Evolutionary conservation across 768 basidiomycete species (phyloP).

Genomic region (Rhizopogon vinicolor): DNA sequence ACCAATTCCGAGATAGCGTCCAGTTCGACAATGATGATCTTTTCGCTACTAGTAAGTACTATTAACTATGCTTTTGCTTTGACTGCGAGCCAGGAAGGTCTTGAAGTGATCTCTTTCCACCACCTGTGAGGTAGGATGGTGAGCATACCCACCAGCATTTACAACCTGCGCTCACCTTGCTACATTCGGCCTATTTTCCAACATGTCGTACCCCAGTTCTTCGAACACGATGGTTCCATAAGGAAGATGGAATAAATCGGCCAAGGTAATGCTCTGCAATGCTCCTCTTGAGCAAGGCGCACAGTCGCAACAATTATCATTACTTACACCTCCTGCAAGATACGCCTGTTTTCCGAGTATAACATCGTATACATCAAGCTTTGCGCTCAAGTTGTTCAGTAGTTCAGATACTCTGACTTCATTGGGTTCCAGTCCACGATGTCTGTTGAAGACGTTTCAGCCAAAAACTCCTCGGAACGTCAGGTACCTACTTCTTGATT

Average conservation of each 20-base stretch:
- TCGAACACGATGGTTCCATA: conserved; percentile 27
- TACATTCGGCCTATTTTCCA: conserved; percentile 20
- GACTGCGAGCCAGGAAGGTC: conserved; percentile 45
- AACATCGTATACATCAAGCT: conserved; percentile 47
- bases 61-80: conserved; percentile 27
- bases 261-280: conserved; percentile 36
- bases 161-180: conserved; percentile 14
- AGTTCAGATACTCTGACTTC: conserved; percentile 18
- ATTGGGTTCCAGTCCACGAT: conserved; percentile 16
- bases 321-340: conserved; percentile 50
- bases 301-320: not conserved
- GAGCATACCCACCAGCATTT: not conserved
- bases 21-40: no score
- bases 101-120: conserved; percentile 45
- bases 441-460: not conserved
- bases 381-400: conserved; percentile 24
- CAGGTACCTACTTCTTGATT: conserved; percentile 39
- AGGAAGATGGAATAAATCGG: conserved; percentile 42
- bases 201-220: conserved; percentile 16
- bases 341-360: conserved; percentile 52
- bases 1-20: no score
- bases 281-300: not conserved
- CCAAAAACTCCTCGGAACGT: not conserved
- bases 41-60: not conserved
- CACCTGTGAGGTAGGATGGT: conserved; percentile 30